Evolutionary conservation across 2,329 filamentous ascomycete genomes (phyloP), one percentile per base, ranked within the genome.

Genomic region (Fusarium sp.): DNA sequence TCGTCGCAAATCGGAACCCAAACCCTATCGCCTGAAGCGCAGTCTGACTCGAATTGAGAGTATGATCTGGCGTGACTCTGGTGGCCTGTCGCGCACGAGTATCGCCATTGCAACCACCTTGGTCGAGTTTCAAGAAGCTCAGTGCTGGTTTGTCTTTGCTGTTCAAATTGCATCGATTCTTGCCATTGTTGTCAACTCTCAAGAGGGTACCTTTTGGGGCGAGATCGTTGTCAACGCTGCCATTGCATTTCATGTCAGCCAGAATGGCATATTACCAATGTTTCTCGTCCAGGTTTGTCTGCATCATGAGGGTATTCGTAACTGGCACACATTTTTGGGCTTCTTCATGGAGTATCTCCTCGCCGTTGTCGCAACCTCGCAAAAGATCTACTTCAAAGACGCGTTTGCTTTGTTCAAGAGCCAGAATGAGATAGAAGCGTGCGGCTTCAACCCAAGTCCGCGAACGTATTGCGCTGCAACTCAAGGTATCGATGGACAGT

Each of bases 61-160:
- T 35, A 80, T 82, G 66, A 79, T 82, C 47, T 83, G 81, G 81
- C 75, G 77, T 41, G 81, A 83, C 59, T 78, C 79, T 25, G 77
- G 79, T 1, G 80, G 79, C 18, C 49, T 81, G 17, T 82, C 80
- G 7, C 80, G 81, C 10, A 83, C 80, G 12, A 81, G 79, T 57
- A 80, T 83, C 41, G 81, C 81, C 66, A 80, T 83, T 50, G 81
- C 81, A 62, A 81, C 81, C 8, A 83, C 81, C 4, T 69, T 83
- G n/a, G 81, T 83, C 35, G 81, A 83, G 72, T 83, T 83, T 36
- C 81, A 83, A 57, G 81, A 83, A 57, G 81, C 81, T 1, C 81
- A 83, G 54, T 79, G 77, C 63, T 83, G 81, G 81, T 82, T 83
- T 49, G 77, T 83, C 50, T 83, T 83, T 67, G 81, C 81, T 33